Base-by-base conservation (phyloP, 179 eudicot species). In the Spergularia azorica region DNA sequence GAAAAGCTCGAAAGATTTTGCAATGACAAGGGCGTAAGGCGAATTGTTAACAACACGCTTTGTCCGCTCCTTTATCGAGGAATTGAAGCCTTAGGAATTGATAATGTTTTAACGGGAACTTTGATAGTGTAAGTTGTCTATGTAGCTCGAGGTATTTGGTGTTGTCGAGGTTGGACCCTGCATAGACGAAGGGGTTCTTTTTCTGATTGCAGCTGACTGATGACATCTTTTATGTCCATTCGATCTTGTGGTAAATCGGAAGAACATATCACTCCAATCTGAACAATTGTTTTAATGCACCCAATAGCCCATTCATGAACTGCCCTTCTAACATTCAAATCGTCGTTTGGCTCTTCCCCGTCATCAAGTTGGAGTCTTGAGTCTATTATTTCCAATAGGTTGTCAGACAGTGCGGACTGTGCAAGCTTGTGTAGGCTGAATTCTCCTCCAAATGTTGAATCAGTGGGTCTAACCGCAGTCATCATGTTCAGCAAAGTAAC, bases 401-500 rank as follows among this genome's bases (percentile, higher is more conserved):
- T 52, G 4, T 79, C 18, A 26, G 72, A 26, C 2, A 74, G 55
- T 69, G 78, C 64, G 21, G 67, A 20, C 39, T 79, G 50, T 9
- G 68, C 75, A 62, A 64, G 75, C 16, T 39, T 56, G 66, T 67
- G 84, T 38, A 81, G 69, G 67, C 50, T 63, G 41, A 67, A 38
- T 9, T 63, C 67, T 67, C 52, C 78, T 9, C 61, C 38, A 11
- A 72, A 72, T 72, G 0, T 59, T 14, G 4, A 5, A 41, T 80
- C 71, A 11, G 72, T 75, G 4, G 83, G 83, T 16, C 41, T 61
- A 32, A 18, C 63, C 13, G 59, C 57, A 0, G 60, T 75, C 46
- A 80, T 59, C 59, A 75, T 62, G 61, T 80, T 79, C 14, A 75
- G 21, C 52, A 75, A 16, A 7, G 69, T n/a, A 26, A 80, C 70